Base-by-base conservation (phyloP, 345 rosid genomes). In the Clausena lansium region DNA sequence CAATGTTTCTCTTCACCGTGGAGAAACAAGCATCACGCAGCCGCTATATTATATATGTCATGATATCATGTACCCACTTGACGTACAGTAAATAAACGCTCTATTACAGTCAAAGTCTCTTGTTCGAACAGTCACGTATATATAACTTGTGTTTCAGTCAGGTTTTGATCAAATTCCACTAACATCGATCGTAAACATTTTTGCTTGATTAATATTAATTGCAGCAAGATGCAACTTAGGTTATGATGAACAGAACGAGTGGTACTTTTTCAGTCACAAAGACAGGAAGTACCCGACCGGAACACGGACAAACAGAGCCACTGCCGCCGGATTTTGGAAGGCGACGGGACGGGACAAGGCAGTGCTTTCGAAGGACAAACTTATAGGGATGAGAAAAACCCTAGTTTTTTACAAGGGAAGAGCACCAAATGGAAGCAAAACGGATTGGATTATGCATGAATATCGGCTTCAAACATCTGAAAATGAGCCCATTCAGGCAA, bases 241-340 rank as follows among this genome's bases (percentile, higher is more conserved):
- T 65, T 90, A 95, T 47, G 90, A 85, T 60, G 92, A 93, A 60
- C 99, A 93, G 81, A 91, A 41, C 28, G 98, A 95, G 77, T 95
- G 98, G 98, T 95, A 93, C 88, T 95, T 95, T 82, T 95, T 95
- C 90, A 95, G 96, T 81, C 94, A 95, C 83, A 95, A 95, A 81
- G 99, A 95, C 84, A 88, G 94, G 86, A 95, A 95, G 75, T 95
- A 93, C 69, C 99, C 99, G 2, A 95, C 99, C 0, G 99, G 99
- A 76, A 92, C 96, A 33, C 81, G 98, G 75, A 95, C 97, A 1
- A 93, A 95, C 73, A 80, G 99, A 81, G 99, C 99, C 33, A 95
- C 99, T 0, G 87, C 92, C 2, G 92, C 93, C 30, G 99, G 99
- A 15, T 95, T 95, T 79, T 95, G 99, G 99, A 95, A 95, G 86